Base-by-base conservation (phyloP, 768 basidiomycete genomes). In the Mycena capillaripes region DNA sequence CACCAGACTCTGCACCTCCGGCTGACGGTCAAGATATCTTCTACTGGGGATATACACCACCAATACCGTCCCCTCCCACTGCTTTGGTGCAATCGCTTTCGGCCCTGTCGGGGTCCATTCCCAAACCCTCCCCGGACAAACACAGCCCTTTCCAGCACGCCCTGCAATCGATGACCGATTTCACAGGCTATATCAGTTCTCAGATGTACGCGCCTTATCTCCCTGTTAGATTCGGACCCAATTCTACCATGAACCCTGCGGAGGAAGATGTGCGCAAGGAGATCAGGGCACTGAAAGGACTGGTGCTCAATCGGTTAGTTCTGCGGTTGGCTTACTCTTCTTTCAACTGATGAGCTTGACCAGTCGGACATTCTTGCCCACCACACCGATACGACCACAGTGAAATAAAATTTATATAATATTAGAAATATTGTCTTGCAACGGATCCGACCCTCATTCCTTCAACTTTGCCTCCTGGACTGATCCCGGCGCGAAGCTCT, bases 121-220 rank as follows among this genome's bases (percentile, higher is more conserved):
- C 86, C 19, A 81, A 78, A 72, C 74, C 72, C 68, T 76, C 77
- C 23, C 73, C 78, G n/a, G 56, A 80, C 12, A 78, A 77, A 55
- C 76, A 80, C 29, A 85, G 81, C 52, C 82, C 86, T 9, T 84
- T 85, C 76, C 92, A 93, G 75, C 87, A 90, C 75, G 90, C 91
- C 12, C 82, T 95, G 9, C 88, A 94, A 77, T 79, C 88, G 0
- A 85, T 95, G 44, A 87, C 91, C 2, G 91, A 93, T 75, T 87
- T 95, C 71, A 95, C 94, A 0, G 94, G 94, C 7, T 94, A 93
- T 79, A 88, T 95, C 77, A 91, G 92, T 68, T 87, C 92, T 11
- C 92, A 94, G 74, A 88, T 92, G 3, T 95, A 94, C 76, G 77
- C 86, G 34, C 85, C 88, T 16, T 89, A 84, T 75, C 84, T 83